Evolutionary conservation across 345 rosid genomes (phyloP), one percentile per base, ranked within the genome.

Genomic region (Pistacia integerrima): DNA sequence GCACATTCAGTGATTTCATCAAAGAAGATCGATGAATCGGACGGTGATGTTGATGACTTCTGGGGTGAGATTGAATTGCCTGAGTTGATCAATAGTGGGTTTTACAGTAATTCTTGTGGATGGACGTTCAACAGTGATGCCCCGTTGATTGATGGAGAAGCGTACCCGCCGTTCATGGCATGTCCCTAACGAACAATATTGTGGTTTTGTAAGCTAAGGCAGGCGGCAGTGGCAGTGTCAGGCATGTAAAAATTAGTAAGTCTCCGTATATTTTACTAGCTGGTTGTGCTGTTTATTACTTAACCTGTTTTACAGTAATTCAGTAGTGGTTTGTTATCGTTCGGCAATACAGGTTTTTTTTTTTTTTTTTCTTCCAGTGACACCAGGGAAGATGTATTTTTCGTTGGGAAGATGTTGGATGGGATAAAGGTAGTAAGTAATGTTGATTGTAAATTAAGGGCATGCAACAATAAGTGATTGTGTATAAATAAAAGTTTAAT

Each of bases 41-140:
- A 70, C 25, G 73, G 75, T 2, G 77, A 69, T 2, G 72, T 5
- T 22, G 96, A 89, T 58, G 94, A 90, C 69, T 93, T 93, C 33
- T 93, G 98, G 98, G 87, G 81, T 0, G 90, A 91, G 41, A 92
- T 92, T 64, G 97, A 92, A 69, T 77, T 92, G 81, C 97, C 97
- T 2, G 97, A 92, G 58, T 75, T 92, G 62, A 77, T 84, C 74
- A 80, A 74, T 25, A 70, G 75, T 4, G 84, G 84, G 8, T 76
- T 79, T 72, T 73, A 48, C 75, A 80, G 76, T 89, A 83, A 73
- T 76, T 77, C 85, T 60, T 46, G 84, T 69, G 72, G 62, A 16
- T 82, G 92, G 89, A 79, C 74, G 41, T 71, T 65, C 25, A 67
- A 73, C 63, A 83, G 82, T 18, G 91, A 87, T n/a, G 74, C 77